Conservation (phyloP, 306 rosid genomes). For the Cercis canadensis region DNA sequence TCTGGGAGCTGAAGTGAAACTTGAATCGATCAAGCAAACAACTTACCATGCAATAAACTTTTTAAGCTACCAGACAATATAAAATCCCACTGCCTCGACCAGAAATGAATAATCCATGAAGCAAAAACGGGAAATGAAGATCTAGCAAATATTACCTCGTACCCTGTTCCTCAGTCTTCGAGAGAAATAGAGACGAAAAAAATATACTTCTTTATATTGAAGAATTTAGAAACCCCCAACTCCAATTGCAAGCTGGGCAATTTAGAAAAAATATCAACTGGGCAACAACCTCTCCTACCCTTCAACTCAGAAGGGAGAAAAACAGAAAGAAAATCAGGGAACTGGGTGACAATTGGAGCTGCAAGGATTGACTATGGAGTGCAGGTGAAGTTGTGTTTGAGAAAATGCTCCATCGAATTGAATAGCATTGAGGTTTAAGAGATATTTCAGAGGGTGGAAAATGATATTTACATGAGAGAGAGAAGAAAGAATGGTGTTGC, state of each 20-base stretch:
- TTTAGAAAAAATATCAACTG: conserved; percentile 20
- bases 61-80: conserved; percentile 22
- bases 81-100: conserved; percentile 34
- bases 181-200: background rate
- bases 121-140: conserved; percentile 44
- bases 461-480: conserved; percentile 43
- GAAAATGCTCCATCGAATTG: conserved; percentile 41
- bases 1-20: conserved; percentile 25
- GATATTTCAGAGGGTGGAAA: conserved; percentile 45
- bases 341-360: conserved; percentile 16
- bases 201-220: conserved; percentile 49
- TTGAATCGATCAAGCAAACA: conserved; percentile 29
- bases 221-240: conserved; percentile 55
- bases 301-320: conserved; percentile 23
- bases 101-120: conserved; percentile 16
- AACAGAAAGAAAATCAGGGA: conserved; percentile 8
- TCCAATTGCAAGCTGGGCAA: conserved; percentile 32
- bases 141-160: conserved; percentile 58
- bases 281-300: conserved; percentile 2
- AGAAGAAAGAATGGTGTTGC: conserved; percentile 6
- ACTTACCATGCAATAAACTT: conserved; percentile 37
- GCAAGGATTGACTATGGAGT: conserved; percentile 11
- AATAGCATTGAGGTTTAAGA: conserved; percentile 47
- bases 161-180: conserved; percentile 56
- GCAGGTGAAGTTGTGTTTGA: conserved; percentile 33